A percentile compares a stretch with the other conserved stretches of the same genome.
Evolutionary conservation across 179 eudicot genomes (phyloP).

Genomic region (Nepenthes alata): DNA sequence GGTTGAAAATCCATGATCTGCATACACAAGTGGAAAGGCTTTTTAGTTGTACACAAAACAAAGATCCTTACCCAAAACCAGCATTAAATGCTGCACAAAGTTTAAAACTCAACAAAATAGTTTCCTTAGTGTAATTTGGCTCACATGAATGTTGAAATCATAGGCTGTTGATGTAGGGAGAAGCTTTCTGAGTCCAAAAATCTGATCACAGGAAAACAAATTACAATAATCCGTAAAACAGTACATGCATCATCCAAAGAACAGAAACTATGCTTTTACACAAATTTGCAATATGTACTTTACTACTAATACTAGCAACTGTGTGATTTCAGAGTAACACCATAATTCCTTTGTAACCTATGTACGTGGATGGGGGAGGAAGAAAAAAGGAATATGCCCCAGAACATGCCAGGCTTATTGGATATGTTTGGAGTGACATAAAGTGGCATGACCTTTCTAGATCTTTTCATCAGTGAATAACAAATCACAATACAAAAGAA

Average conservation of each 20-base stretch:
- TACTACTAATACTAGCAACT: no score
- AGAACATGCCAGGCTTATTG: no score
- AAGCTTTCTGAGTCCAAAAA: constrained; percentile 90
- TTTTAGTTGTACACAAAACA: background rate
- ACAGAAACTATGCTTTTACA: no score
- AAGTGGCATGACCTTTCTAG: no score
- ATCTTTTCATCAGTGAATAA: no score
- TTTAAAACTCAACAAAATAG: background rate
- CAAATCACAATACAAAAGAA: no score
- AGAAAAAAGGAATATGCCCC: no score
- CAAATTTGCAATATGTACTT: no score
- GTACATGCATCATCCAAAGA: background rate
- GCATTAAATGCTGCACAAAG: background rate
- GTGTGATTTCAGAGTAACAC: no score
- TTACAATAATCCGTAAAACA: background rate
- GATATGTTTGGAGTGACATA: no score
- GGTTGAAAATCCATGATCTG: constrained; percentile 99
- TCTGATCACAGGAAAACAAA: constrained; percentile 30
- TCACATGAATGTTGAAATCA: constrained; percentile 95
- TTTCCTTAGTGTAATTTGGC: constrained; percentile 12
- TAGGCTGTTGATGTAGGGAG: constrained; percentile 73
- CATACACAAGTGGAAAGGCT: constrained; percentile 3
- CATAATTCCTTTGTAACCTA: no score
- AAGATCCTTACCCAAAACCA: background rate
- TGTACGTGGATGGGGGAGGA: no score